Evolutionary conservation across 768 basidiomycete genomes (phyloP), one percentile per base, ranked within the genome.

Genomic region (Cyathus striatus): DNA sequence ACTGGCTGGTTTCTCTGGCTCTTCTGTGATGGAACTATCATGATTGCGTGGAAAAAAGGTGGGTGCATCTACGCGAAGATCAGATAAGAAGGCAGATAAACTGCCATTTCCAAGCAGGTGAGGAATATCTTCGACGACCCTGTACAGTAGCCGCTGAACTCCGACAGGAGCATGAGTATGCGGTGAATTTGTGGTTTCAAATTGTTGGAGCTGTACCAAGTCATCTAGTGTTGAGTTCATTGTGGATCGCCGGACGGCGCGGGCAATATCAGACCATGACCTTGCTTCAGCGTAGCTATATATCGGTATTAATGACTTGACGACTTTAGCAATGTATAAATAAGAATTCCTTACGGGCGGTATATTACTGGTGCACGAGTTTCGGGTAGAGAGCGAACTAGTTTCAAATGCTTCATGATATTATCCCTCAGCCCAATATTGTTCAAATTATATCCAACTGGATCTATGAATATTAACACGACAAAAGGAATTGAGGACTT

Each of bases 391-490:
- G n/a, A n/a, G n/a, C n/a, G n/a, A 10, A 17, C 17, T 39, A 23
- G 27, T 16, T 47, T 49, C 23, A 58, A 24, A 10, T 44, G 24
- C 40, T 39, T 49, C 44, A 58, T 6, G 17, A 58, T 58, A 2
- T 52, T 27, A 3, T 22, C 23, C 23, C 50, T 43, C 10, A 58
- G 47, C 1, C 14, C 20, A 14, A 2, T 3, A 33, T 53, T 51
- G 33, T 44, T 45, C 22, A 59, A 48, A 25, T 65, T 65, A 46
- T 61, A 61, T 18, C 63, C 62, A 27, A 62, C 62, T 60, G 21
- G 21, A 21, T 40, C 33, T 22, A 40, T 12, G 35, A 40, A 26
- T 41, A 25, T 26, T 36, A 26, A 41, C 21, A 20, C 10, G 34
- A 27, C 22, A 37, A n/a, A n/a, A 7, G 6, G 23, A 17, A 35